A percentile compares a stretch with the other conserved stretches of the same genome.
Evolutionary conservation across 352 stramenopile species (phyloP).

Genomic region (Pilasporangium apinafurcum): DNA sequence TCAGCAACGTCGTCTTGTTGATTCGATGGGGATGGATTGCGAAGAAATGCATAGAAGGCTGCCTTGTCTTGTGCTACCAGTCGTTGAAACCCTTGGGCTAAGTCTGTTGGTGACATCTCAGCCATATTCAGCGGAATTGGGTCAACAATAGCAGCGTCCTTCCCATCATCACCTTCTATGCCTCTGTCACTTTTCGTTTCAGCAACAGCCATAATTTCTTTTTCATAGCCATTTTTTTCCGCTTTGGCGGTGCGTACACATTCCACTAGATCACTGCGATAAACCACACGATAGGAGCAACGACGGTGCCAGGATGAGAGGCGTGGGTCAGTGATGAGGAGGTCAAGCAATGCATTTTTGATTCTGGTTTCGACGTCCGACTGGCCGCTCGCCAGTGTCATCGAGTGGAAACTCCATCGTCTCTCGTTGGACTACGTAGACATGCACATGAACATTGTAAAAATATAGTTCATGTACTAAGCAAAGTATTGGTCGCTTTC

Average conservation of each 20-base stretch:
- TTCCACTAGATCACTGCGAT: constrained; percentile 26
- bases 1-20: not conserved
- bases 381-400: constrained; percentile 34
- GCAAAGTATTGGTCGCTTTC: too few relatives aligned
- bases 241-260: constrained; percentile 7
- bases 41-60: constrained; percentile 13
- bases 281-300: constrained; percentile 43
- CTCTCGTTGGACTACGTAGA: too few relatives aligned
- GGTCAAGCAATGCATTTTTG: constrained; percentile 17
- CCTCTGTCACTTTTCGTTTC: not conserved
- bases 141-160: not conserved
- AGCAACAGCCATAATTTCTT: not conserved
- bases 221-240: constrained; percentile 8
- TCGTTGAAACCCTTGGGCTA: constrained; percentile 48
- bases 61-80: constrained; percentile 35
- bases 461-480: too few relatives aligned
- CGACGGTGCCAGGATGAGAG: constrained; percentile 16
- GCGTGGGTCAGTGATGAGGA: constrained; percentile 13
- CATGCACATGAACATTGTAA: too few relatives aligned
- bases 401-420: constrained; percentile 40
- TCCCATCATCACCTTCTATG: not conserved
- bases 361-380: constrained; percentile 21
- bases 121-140: constrained; percentile 1
- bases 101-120: constrained; percentile 12
- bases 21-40: not conserved